Base-by-base conservation (phyloP, 2,329 filamentous ascomycete species). In the Phialocephala sp. region DNA sequence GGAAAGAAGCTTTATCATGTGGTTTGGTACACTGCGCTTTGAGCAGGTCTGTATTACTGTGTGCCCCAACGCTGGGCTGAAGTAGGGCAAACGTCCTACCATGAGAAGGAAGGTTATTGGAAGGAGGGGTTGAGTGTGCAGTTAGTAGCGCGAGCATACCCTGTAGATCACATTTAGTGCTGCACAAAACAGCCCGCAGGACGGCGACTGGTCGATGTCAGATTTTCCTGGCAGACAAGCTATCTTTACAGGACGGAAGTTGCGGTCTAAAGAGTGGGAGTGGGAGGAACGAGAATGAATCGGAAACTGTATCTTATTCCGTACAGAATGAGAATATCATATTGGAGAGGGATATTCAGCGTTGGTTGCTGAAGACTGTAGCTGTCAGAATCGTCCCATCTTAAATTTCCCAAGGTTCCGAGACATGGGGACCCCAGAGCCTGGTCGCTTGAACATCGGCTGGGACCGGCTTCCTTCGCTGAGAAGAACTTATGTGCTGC, bases 371-470 rank as follows among this genome's bases (percentile, higher is more conserved):
- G 27, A 32, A 32, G 27, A 50, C 22, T 22, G 45, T 6, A 11
- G 45, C 1, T 50, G 45, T 50, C n/a, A 50, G 45, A 22, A 24
- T 50, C 45, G 45, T 50, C 45, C n/a, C 18, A 50, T 50, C 11
- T 50, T 50, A 1, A 22, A 18, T 43, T n/a, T 43, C 18, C 15
- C 15, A 32, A 32, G 8, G 15, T 43, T 43, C 5, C n/a, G 15
- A n/a, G n/a, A 50, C 45, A 24, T 50, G 45, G 45, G 45, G 45
- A 22, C 45, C 45, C 45, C 45, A 50, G 45, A 50, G 37, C 20
- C 22, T 24, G 45, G n/a, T 20, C 45, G 8, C n/a, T 24, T 20
- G n/a, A 24, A 50, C 6, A n/a, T 50, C 45, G 45, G 45, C 45
- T 22, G n/a, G 45, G n/a, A 50, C n/a, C 37, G 37, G 15, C 37